Percentiles rank a stretch among this genome's conserved stretches.
These are phyloP conservation scores for Tolypocladium pustulatum DNA, from an alignment of 2,329 filamentous ascomycete genomes.

Conservation along the genomic window DNA sequence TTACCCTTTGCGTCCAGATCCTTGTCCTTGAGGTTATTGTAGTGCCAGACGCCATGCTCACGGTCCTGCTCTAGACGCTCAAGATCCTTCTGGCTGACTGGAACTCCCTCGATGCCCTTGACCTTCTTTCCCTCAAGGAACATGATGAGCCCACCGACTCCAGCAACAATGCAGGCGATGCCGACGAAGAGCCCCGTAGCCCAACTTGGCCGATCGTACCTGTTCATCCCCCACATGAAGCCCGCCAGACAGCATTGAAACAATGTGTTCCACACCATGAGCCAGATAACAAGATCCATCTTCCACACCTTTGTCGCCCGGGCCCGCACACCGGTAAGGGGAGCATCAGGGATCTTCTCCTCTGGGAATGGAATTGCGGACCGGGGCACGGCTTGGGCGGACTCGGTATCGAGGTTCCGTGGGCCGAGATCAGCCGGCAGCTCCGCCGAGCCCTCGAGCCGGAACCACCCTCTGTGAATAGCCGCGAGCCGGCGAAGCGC, in stretches of 20 bases:
- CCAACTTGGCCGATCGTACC: constrained; percentile 67
- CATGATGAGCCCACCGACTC: constrained; percentile 56
- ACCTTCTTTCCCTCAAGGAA: constrained; percentile 62
- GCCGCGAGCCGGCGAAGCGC: constrained; percentile 61
- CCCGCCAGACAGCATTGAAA: constrained; percentile 63
- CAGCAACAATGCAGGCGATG: constrained; percentile 60
- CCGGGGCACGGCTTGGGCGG: constrained; percentile 23
- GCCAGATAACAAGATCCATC: constrained; percentile 69
- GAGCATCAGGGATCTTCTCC: constrained; percentile 51
- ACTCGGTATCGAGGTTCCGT: constrained; percentile 33
- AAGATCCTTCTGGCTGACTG: constrained; percentile 45
- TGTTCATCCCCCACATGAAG: constrained; percentile 76
- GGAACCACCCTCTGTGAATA: constrained; percentile 67
- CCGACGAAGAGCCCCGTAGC: constrained; percentile 70
- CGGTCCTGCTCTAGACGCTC: constrained; percentile 39
- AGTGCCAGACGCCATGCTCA: constrained; percentile 46
- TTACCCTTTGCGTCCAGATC: constrained; percentile 11
- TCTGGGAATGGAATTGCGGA: constrained; percentile 49
- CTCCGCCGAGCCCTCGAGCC: constrained; percentile 54
- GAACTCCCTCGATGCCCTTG: constrained; percentile 62
- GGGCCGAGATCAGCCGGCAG: constrained; percentile 45
- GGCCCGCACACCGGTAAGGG: constrained; percentile 62
- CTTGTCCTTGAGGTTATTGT: constrained; percentile 30
- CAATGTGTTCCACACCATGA: constrained; percentile 69
- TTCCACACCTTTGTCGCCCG: constrained; percentile 61